Evolutionary conservation across 495 filamentous ascomycete species (phyloP).

Genomic region (Podospora anserina): DNA sequence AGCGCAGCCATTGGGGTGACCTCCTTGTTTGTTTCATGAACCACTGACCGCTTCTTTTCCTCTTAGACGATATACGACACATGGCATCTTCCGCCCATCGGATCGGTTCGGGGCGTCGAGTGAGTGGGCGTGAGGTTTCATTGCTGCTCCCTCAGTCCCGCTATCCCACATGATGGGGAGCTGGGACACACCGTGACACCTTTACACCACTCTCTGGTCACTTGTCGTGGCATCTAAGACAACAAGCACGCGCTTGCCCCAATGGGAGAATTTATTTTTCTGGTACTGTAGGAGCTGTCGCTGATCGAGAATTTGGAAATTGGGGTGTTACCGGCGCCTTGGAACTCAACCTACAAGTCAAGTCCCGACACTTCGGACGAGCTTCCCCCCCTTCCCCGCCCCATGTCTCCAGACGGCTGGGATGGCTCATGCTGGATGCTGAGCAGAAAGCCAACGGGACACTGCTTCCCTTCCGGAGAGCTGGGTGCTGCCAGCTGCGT

Average conservation of each 20-base stretch:
- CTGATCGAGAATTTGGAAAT: not conserved
- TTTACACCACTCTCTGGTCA: not conserved
- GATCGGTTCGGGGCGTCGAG: not conserved
- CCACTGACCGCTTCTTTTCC: not conserved
- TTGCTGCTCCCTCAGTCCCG: not conserved
- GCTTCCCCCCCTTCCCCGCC: conserved; percentile 10
- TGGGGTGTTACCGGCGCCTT: conserved; percentile 15
- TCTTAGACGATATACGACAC: not conserved
- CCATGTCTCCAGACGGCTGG: conserved; percentile 11
- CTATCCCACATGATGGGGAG: not conserved
- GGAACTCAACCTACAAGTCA: conserved; percentile 11
- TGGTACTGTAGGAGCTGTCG: not conserved
- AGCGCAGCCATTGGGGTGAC: not conserved
- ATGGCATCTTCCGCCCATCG: not conserved
- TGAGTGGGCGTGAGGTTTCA: not conserved
- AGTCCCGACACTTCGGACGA: conserved; percentile 19
- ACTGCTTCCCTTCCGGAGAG: conserved; percentile 9
- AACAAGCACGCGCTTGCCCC: not conserved
- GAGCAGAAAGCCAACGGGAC: conserved; percentile 10
- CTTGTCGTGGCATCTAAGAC: not conserved
- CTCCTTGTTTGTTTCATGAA: not conserved
- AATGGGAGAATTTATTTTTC: not conserved
- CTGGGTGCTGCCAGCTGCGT: conserved; percentile 12
- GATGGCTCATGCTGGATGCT: conserved; percentile 4
- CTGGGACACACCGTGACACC: not conserved